Evolutionary conservation across 139 green algal genomes (phyloP), one percentile per base, ranked within the genome.

Genomic region (Chlamydomonas sp.): DNA sequence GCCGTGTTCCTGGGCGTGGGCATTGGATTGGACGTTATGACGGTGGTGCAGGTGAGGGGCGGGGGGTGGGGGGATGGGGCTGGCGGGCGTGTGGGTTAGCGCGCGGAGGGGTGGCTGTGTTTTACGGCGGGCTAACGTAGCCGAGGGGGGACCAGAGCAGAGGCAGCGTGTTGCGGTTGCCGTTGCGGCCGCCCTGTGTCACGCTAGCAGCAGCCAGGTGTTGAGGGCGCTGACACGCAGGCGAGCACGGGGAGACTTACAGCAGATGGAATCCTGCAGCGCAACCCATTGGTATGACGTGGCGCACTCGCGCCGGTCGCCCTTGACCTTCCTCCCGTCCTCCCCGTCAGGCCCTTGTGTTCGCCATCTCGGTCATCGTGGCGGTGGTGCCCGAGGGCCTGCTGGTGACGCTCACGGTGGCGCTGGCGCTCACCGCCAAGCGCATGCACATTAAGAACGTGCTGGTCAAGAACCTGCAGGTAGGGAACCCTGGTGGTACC

Each of bases 381-480:
- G 90, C 90, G n/a, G 91, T 89, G 10, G 86, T 93, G 18, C 90
- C 90, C 8, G 88, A 93, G 85, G 90, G 90, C 1, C 85, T 93
- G 83, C 80, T 90, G 66, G 82, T 83, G 18, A 92, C 88, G 20
- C 81, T 93, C 57, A 93, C 90, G 67, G 86, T 92, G 17, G 87
- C 88, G 2, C 88, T 93, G 79, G 86, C 90, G 3, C 84, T 93
- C 5, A 92, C 88, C 17, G 88, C 90, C 80, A 92, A 93, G 80
- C 73, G 88, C 31, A 92, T 93, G 90, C 89, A 93, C 64, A 68
- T 76, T 10, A 87, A 88, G 49, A 89, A 88, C 72, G 85, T 93
- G 75, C 86, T 93, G 59, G 91, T 93, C 58, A 93, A 93, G 88
- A 93, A 92, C 78, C 82, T 92, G 64, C 79, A 89, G 83, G 80